phyloP scores from a whole-genome alignment of 371 early-diverging fungal genomes.

The Gilbertella persicaria region DNA sequence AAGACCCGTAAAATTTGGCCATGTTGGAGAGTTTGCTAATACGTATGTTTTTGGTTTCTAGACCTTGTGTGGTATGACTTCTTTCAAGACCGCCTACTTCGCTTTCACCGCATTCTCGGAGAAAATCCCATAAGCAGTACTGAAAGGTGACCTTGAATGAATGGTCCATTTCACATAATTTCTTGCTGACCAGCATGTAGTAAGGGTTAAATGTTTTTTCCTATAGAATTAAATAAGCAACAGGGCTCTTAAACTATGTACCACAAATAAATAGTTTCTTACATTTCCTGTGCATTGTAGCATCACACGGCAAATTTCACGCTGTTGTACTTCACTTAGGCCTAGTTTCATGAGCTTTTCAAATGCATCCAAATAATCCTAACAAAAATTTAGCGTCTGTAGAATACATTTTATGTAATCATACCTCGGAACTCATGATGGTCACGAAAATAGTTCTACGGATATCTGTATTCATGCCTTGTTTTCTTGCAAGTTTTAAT shows the following conservation, averaged over 20 bases:
- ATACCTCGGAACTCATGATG: slow-evolving; percentile 88
- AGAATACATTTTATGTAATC: slow-evolving; percentile 3
- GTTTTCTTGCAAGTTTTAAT: slow-evolving; percentile 77
- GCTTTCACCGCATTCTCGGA: slow-evolving; percentile 75
- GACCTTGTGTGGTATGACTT: slow-evolving; percentile 32
- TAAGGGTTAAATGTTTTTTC: slow-evolving; percentile 94
- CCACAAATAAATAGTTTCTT: slow-evolving; percentile 16
- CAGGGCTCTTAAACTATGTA: not conserved
- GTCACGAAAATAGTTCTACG: slow-evolving; percentile 90
- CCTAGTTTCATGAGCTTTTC: slow-evolving; percentile 81
- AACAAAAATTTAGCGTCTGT: not conserved
- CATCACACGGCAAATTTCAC: slow-evolving; percentile 92
- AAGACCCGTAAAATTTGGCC: slow-evolving; percentile 73
- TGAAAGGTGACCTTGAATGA: slow-evolving; percentile 91
- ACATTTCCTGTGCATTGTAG: slow-evolving; percentile 88
- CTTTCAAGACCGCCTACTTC: slow-evolving; percentile 78
- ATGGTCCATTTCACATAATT: slow-evolving; percentile 75
- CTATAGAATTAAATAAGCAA: slow-evolving; percentile 31
- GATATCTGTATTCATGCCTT: slow-evolving; percentile 96
- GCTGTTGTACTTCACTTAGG: slow-evolving; percentile 88
- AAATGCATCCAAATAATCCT: slow-evolving; percentile 94
- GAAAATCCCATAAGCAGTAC: slow-evolving; percentile 93
- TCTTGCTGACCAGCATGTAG: slow-evolving; percentile 83
- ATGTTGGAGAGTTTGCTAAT: slow-evolving; percentile 70
- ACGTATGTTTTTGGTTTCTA: slow-evolving; percentile 41